Conservation (phyloP, 768 basidiomycete genomes). For the Lyophyllum decastes region DNA sequence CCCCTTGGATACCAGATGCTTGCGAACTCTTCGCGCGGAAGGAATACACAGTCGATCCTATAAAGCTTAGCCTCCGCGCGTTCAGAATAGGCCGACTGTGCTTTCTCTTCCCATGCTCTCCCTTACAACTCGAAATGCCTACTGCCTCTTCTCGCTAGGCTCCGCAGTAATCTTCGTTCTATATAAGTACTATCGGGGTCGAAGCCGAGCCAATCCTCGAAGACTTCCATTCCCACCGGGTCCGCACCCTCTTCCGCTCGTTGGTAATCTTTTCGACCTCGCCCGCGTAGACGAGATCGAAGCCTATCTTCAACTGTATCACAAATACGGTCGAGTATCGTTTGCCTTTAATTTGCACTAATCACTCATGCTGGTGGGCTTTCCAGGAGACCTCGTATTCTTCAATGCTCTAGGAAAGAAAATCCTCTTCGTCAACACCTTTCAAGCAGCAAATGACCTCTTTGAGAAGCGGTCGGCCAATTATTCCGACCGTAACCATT, state of each 20-base stretch:
- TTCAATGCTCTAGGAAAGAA: constrained; percentile 51
- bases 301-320: constrained; percentile 41
- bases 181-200: constrained; percentile 9
- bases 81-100: neutral
- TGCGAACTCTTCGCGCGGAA: neutral
- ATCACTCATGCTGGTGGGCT: neutral
- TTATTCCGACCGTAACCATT: constrained; percentile 53
- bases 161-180: constrained; percentile 5
- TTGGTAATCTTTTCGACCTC: constrained; percentile 55
- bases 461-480: constrained; percentile 57
- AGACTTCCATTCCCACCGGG: constrained; percentile 52
- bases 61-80: neutral
- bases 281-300: constrained; percentile 38
- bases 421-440: constrained; percentile 46
- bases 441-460: constrained; percentile 45
- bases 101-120: constrained; percentile 11
- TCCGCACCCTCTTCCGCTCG: constrained; percentile 49
- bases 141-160: constrained; percentile 2
- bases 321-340: constrained; percentile 38
- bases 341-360: neutral
- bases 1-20: constrained; percentile 6
- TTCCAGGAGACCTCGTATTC: constrained; percentile 56
- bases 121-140: constrained; percentile 4
- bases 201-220: constrained; percentile 12
- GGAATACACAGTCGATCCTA: neutral